Evolutionary conservation across 768 basidiomycete species (phyloP).

Genomic region (Holtermanniella nyarrowii): DNA sequence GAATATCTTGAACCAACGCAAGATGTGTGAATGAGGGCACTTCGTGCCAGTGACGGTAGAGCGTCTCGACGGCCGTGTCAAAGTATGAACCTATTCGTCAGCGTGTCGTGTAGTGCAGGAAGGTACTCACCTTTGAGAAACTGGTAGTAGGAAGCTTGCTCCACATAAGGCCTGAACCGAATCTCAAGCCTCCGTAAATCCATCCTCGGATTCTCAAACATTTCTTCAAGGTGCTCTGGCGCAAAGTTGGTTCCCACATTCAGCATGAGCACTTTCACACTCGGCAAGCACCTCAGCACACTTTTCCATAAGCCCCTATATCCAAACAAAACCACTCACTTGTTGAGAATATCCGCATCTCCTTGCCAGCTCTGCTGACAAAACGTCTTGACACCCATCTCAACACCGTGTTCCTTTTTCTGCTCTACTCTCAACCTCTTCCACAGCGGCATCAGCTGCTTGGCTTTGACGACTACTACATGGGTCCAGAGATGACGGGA

Average conservation of each 20-base stretch:
- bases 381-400: slow-evolving; percentile 14
- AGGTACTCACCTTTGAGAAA: slow-evolving; percentile 56
- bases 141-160: slow-evolving; percentile 66
- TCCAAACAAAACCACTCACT: slow-evolving; percentile 30
- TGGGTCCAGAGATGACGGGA: slow-evolving; percentile 51
- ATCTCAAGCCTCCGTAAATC: slow-evolving; percentile 51
- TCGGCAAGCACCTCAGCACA: slow-evolving; percentile 52
- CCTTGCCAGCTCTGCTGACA: slow-evolving; percentile 55
- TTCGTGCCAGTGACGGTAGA: slow-evolving; percentile 54
- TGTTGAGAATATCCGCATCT: slow-evolving; percentile 65
- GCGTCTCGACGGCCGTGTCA: slow-evolving; percentile 55
- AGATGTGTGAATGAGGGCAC: slow-evolving; percentile 36
- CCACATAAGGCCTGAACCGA: slow-evolving; percentile 70
- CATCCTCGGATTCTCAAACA: slow-evolving; percentile 49
- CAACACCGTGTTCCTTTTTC: slow-evolving; percentile 3
- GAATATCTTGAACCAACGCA: slow-evolving; percentile 42
- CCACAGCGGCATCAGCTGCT: slow-evolving; percentile 54
- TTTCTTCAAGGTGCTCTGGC: slow-evolving; percentile 69
- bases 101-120: background rate
- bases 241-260: slow-evolving; percentile 69
- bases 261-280: slow-evolving; percentile 49
- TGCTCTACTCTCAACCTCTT: slow-evolving; percentile 45
- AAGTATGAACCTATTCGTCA: slow-evolving; percentile 63
- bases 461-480: slow-evolving; percentile 48
- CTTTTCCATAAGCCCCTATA: slow-evolving; percentile 4